These are phyloP conservation scores for Linnemannia elongata DNA, from an alignment of 192 early-diverging fungal species.

Conservation along the genomic window DNA sequence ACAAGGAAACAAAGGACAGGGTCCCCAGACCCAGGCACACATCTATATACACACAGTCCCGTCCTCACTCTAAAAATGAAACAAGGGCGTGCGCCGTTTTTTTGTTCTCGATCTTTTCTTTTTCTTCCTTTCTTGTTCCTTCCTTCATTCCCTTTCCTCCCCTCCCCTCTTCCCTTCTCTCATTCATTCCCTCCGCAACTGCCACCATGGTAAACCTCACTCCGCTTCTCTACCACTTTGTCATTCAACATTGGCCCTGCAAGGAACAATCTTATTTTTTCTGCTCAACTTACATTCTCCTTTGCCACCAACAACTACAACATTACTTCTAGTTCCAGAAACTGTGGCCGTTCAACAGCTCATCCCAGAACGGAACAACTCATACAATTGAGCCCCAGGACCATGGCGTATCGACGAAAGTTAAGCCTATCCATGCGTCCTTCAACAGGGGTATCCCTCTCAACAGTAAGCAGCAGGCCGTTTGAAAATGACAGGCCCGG, in stretches of 20 bases:
- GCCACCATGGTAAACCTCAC: conserved; percentile 22
- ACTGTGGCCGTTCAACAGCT: conserved; percentile 48
- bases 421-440: conserved; percentile 52
- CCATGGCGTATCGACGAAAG: conserved; percentile 49
- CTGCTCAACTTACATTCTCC: background rate
- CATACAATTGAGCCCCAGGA: conserved; percentile 19
- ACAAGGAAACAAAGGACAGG: background rate
- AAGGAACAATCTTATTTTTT: background rate
- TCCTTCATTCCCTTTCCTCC: background rate
- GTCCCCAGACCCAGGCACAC: background rate
- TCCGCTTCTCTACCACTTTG: background rate
- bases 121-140: background rate
- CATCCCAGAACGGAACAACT: conserved; percentile 14
- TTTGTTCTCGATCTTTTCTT: background rate
- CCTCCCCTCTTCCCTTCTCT: background rate
- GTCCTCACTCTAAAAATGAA: background rate
- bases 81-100: background rate
- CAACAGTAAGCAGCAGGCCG: conserved; percentile 32
- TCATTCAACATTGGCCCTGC: background rate
- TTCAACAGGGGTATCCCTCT: conserved; percentile 53
- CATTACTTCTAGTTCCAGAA: conserved; percentile 39
- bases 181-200: background rate
- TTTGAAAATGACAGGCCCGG: background rate
- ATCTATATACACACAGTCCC: background rate
- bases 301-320: background rate